Evolutionary conservation across 495 filamentous ascomycete genomes (phyloP).

Genomic region (Rostrohypoxylon terebratum): DNA sequence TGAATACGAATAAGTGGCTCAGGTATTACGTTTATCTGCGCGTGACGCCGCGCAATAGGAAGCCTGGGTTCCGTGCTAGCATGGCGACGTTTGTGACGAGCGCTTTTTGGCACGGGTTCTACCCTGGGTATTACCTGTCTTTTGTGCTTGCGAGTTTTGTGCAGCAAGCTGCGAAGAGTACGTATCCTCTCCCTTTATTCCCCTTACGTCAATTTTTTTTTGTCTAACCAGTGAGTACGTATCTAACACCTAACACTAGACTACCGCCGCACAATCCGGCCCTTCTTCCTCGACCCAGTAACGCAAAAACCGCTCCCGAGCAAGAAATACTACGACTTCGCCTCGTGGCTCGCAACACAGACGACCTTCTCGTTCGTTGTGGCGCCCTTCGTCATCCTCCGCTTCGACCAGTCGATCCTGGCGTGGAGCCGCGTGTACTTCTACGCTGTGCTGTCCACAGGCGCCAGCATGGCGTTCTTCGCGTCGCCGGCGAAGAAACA

Average conservation of each 20-base stretch:
- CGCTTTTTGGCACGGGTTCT: conserved; percentile 98
- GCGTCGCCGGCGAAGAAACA: conserved; percentile 76
- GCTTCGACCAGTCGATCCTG: conserved; percentile 70
- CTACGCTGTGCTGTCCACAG: conserved; percentile 79
- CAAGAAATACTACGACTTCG: conserved; percentile 89
- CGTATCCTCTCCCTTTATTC: conserved; percentile 38
- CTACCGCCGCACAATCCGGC: conserved; percentile 87
- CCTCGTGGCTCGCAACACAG: conserved; percentile 84
- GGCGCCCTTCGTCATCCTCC: conserved; percentile 85
- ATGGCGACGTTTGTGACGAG: conserved; percentile 93
- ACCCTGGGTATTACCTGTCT: conserved; percentile 93
- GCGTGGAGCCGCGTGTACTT: conserved; percentile 92
- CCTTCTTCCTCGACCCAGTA: conserved; percentile 85
- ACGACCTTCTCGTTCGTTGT: conserved; percentile 82
- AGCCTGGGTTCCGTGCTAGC: conserved; percentile 94
- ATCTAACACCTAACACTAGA: conserved; percentile 61
- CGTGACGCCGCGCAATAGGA: conserved; percentile 94
- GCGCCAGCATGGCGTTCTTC: conserved; percentile 76
- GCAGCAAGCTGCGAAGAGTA: conserved; percentile 95
- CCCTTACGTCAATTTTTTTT: background rate
- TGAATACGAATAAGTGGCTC: conserved; percentile 98
- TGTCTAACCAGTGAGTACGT: background rate
- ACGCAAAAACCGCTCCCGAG: conserved; percentile 71
- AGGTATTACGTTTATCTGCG: conserved; percentile 95
- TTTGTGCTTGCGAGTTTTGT: conserved; percentile 91